Evolutionary conservation across 179 eudicot species (phyloP).

Genomic region (Heliamphora pulchella): DNA sequence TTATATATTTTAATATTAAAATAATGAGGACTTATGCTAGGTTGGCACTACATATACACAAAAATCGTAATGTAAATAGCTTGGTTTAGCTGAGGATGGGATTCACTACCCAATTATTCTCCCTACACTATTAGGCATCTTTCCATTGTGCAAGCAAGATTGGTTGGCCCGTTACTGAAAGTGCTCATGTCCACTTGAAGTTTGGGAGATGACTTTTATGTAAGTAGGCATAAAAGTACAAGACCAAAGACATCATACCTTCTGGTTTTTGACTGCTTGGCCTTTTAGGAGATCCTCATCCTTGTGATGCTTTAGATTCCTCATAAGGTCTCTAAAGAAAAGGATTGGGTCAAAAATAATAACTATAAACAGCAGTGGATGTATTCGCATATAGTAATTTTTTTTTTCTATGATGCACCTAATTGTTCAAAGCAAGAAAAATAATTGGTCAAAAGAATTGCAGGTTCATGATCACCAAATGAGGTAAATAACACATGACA

Average conservation of each 20-base stretch:
- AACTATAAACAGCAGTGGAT: not conserved
- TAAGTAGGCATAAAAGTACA: not conserved
- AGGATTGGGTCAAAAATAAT: not conserved
- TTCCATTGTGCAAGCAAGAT: too few relatives aligned
- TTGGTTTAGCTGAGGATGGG: too few relatives aligned
- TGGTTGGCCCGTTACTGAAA: not conserved
- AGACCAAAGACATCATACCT: constrained; percentile 3
- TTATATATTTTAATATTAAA: too few relatives aligned
- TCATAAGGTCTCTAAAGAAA: constrained; percentile 45
- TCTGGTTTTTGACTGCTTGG: constrained; percentile 68
- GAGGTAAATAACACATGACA: too few relatives aligned
- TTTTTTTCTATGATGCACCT: too few relatives aligned
- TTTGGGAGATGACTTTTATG: constrained; percentile 21
- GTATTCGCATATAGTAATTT: not conserved
- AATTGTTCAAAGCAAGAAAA: too few relatives aligned
- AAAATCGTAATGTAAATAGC: not conserved
- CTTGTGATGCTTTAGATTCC: constrained; percentile 54
- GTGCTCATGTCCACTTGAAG: constrained; percentile 12
- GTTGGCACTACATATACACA: too few relatives aligned
- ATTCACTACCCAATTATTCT: too few relatives aligned
- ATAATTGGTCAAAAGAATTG: too few relatives aligned
- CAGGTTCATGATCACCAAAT: too few relatives aligned
- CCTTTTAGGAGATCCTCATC: constrained; percentile 75
- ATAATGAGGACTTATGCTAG: too few relatives aligned
- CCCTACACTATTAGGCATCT: too few relatives aligned